A percentile compares a stretch with the other conserved stretches of the same genome.
Conservation (phyloP, 257 asterid species). For the Primulina eburnea region DNA sequence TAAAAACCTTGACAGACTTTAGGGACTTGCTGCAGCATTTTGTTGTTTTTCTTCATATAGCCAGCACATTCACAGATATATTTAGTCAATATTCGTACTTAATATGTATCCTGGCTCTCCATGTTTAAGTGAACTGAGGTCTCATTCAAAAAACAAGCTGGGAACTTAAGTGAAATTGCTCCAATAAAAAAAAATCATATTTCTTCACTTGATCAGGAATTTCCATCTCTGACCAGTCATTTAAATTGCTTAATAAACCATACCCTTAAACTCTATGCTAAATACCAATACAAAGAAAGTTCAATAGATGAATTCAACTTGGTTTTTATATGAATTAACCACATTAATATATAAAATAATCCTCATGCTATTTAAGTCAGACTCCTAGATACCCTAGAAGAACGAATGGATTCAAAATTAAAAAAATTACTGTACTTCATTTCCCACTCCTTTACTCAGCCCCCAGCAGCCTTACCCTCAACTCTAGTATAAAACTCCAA, state of each 20-base stretch:
- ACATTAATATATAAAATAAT: too few species aligned
- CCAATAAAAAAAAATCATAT: background rate
- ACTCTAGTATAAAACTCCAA: background rate
- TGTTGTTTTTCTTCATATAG: background rate
- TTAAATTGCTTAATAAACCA: background rate
- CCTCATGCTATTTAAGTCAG: background rate
- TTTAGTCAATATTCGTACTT: background rate
- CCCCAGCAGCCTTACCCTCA: background rate
- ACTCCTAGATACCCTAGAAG: background rate
- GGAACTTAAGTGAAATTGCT: background rate
- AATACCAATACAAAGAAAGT: background rate
- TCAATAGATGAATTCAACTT: slow-evolving; percentile 1
- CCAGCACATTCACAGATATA: background rate
- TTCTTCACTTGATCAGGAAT: background rate
- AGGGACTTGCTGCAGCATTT: slow-evolving; percentile 3
- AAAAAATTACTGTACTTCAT: background rate
- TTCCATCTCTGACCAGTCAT: background rate
- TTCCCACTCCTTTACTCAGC: background rate
- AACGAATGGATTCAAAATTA: background rate
- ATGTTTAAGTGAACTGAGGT: background rate
- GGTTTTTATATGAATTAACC: background rate
- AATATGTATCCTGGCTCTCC: background rate
- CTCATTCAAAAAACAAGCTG: background rate
- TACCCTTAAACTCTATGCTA: background rate
- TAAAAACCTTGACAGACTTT: slow-evolving; percentile 5